Conservation (phyloP, 2,329 filamentous ascomycete genomes). For the Harringtonia aguacate region DNA sequence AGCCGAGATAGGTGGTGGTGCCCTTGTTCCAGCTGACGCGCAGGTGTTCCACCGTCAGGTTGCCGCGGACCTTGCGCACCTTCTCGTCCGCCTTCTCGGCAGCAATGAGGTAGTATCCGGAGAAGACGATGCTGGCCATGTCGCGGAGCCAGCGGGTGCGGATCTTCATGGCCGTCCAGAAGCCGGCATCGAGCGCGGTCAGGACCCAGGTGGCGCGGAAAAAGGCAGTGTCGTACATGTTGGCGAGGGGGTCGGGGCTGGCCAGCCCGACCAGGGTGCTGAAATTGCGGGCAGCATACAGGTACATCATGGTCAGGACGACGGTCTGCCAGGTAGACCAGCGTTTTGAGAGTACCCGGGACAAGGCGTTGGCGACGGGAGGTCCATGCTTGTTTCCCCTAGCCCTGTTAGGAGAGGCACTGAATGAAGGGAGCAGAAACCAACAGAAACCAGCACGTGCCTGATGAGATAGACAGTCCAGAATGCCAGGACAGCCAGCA, state of each 20-base stretch:
- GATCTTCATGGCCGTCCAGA: slow-evolving; percentile 97
- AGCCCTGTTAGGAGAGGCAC: too few species aligned
- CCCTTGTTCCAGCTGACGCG: slow-evolving; percentile 94
- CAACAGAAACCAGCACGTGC: slow-evolving; percentile 30
- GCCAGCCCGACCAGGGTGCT: slow-evolving; percentile 85
- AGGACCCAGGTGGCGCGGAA: slow-evolving; percentile 96
- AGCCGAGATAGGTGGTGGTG: slow-evolving; percentile 72
- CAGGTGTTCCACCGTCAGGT: slow-evolving; percentile 82
- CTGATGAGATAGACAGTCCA: slow-evolving; percentile 79
- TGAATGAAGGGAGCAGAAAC: background rate
- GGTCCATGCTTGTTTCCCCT: slow-evolving; percentile 85
- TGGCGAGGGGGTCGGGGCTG: slow-evolving; percentile 84
- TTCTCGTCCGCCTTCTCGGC: slow-evolving; percentile 95
- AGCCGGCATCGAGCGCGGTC: slow-evolving; percentile 89
- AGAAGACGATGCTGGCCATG: slow-evolving; percentile 72
- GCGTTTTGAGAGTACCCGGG: slow-evolving; percentile 55
- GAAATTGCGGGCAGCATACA: slow-evolving; percentile 89
- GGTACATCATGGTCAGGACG: slow-evolving; percentile 76
- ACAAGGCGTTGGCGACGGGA: slow-evolving; percentile 61
- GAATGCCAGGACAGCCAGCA: slow-evolving; percentile 81
- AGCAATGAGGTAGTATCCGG: slow-evolving; percentile 81
- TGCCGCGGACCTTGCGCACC: slow-evolving; percentile 78
- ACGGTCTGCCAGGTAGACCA: slow-evolving; percentile 87
- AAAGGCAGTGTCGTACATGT: slow-evolving; percentile 85
- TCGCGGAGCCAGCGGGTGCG: slow-evolving; percentile 69